Conservation (phyloP, 805 yeast genomes). For the Teunomyces stri region DNA sequence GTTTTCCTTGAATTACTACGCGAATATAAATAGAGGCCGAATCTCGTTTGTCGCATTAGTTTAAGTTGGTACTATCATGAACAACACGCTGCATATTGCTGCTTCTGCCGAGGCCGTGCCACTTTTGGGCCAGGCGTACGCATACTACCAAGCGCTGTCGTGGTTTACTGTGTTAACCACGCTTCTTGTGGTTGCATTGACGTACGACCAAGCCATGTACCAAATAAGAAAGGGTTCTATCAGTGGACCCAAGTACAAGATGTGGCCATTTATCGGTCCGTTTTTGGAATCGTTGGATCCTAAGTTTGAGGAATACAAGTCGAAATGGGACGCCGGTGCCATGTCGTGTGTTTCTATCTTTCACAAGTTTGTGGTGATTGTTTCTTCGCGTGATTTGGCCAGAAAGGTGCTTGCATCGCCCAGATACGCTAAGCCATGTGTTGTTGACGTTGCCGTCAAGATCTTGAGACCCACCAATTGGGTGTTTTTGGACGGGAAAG, state of each 20-base stretch:
- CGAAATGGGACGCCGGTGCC: conserved; percentile 94
- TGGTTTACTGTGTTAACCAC: conserved; percentile 56
- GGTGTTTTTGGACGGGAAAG: conserved; percentile 97
- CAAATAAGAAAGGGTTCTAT: conserved; percentile 79
- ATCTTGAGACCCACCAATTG: conserved; percentile 93
- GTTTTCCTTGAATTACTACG: conserved; percentile 1
- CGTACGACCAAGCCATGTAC: conserved; percentile 77
- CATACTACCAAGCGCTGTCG: conserved; percentile 29
- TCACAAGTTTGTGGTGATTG: conserved; percentile 96
- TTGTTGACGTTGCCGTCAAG: conserved; percentile 94
- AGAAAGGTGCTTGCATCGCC: conserved; percentile 86
- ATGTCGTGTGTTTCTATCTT: conserved; percentile 95
- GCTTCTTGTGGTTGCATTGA: conserved; percentile 45
- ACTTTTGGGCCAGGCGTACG: conserved; percentile 12
- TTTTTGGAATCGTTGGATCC: conserved; percentile 93
- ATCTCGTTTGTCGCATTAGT: background rate
- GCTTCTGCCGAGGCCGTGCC: conserved; percentile 5
- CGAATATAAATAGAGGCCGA: background rate
- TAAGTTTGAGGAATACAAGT: conserved; percentile 87
- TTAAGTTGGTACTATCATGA: background rate
- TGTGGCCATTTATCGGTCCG: conserved; percentile 97
- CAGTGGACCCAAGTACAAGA: conserved; percentile 84
- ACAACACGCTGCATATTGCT: background rate
- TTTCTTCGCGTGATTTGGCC: conserved; percentile 82
- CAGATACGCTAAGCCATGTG: conserved; percentile 91